Percentiles rank a stretch among this genome's conserved stretches.
These are phyloP conservation scores for Linderniella brevidens DNA, from an alignment of 257 asterid species.

Conservation along the genomic window DNA sequence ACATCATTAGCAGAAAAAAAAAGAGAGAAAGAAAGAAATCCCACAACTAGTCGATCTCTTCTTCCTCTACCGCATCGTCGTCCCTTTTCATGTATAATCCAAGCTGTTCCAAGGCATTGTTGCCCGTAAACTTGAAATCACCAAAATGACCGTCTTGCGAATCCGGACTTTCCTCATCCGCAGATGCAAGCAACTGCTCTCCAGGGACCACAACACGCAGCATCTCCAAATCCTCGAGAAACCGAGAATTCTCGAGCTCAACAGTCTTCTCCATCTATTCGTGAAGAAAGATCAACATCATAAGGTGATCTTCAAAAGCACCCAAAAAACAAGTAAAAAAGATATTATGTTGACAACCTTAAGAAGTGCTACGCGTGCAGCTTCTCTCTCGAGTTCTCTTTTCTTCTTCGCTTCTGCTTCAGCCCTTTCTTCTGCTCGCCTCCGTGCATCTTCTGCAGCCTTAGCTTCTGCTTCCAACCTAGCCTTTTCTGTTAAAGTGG, in stretches of 20 bases:
- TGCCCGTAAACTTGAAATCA: conserved; percentile 28
- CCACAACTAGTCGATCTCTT: conserved; percentile 12
- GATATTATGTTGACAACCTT: conserved; percentile 19
- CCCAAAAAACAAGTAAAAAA: neutral
- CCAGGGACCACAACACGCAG: conserved; percentile 22
- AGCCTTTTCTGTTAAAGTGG: conserved; percentile 40
- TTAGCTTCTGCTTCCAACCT: conserved; percentile 70
- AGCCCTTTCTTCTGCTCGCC: conserved; percentile 49
- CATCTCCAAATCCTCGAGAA: conserved; percentile 38
- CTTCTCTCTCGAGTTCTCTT: conserved; percentile 73
- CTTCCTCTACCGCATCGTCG: conserved; percentile 14
- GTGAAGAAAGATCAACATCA: neutral
- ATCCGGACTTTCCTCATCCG: conserved; percentile 31
- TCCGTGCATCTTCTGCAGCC: conserved; percentile 61
- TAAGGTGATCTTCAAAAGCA: neutral
- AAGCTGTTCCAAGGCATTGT: conserved; percentile 41
- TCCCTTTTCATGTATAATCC: conserved; percentile 44
- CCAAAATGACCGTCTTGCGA: conserved; percentile 19
- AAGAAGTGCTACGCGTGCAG: conserved; percentile 67
- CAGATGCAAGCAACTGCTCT: conserved; percentile 18
- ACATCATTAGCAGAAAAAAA: no score
- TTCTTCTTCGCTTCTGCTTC: conserved; percentile 49
- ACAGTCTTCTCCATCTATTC: conserved; percentile 72
- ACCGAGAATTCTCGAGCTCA: conserved; percentile 39
- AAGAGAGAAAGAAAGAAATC: no score